Conservation (phyloP, 2,329 filamentous ascomycete genomes). For the Aspergillus fischeri region DNA sequence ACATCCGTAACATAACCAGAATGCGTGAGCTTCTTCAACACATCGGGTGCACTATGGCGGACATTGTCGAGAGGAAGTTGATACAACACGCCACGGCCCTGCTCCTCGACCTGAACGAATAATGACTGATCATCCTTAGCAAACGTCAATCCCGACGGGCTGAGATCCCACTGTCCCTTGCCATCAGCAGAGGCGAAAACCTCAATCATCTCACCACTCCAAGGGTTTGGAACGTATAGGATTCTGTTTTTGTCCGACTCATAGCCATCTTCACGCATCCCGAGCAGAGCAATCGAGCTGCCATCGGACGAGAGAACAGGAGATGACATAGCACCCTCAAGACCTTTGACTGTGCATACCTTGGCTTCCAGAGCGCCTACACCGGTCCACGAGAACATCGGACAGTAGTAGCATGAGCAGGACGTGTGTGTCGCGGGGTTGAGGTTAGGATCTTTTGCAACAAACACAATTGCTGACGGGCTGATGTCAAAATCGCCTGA, state of each 20-base stretch:
- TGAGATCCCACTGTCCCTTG: constrained; percentile 40
- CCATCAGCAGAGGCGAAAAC: constrained; percentile 36
- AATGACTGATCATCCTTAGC: constrained; percentile 39
- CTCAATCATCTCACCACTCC: constrained; percentile 37
- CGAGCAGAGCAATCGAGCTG: constrained; percentile 40
- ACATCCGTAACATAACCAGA: constrained; percentile 41
- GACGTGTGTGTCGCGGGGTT: constrained; percentile 46
- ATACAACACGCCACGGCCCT: constrained; percentile 41
- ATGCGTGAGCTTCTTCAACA: constrained; percentile 36
- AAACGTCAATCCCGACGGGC: constrained; percentile 40
- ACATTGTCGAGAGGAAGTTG: constrained; percentile 33
- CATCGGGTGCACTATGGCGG: constrained; percentile 24
- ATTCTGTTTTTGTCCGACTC: constrained; percentile 47
- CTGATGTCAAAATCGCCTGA: constrained; percentile 46
- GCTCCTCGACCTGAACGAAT: constrained; percentile 40
- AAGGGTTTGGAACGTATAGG: constrained; percentile 40
- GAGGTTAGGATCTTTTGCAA: constrained; percentile 43
- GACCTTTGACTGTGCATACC: constrained; percentile 28
- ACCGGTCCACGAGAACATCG: constrained; percentile 41
- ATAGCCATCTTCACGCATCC: constrained; percentile 44
- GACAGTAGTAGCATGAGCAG: constrained; percentile 44
- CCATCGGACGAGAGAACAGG: constrained; percentile 44
- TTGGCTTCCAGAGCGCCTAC: constrained; percentile 28
- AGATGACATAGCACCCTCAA: constrained; percentile 43
- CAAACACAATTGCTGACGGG: constrained; percentile 42